Evolutionary conservation across 768 basidiomycete genomes (phyloP).

Genomic region (Lepiota venenata): DNA sequence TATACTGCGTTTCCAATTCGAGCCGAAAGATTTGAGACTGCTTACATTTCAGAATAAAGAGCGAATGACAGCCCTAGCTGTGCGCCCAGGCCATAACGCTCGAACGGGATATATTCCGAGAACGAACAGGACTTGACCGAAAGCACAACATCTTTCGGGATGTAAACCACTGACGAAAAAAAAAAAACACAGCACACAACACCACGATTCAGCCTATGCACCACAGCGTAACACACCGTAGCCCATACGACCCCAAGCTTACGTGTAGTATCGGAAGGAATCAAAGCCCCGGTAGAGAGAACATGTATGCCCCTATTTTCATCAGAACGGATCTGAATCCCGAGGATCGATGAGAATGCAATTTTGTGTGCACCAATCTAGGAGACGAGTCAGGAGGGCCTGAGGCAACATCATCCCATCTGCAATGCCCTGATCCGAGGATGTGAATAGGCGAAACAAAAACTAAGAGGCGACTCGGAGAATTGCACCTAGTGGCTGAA

Average conservation of each 20-base stretch:
- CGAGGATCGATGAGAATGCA: slow-evolving; percentile 43
- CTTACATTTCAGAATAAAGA: slow-evolving; percentile 61
- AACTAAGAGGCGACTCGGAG: no score
- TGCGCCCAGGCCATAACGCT: slow-evolving; percentile 54
- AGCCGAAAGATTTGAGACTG: slow-evolving; percentile 5
- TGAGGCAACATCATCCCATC: slow-evolving; percentile 1
- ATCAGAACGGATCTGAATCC: slow-evolving; percentile 32
- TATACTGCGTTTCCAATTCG: slow-evolving; percentile 3
- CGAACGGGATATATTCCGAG: slow-evolving; percentile 36
- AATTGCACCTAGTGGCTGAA: no score
- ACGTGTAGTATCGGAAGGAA: slow-evolving; percentile 35
- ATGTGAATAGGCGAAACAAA: no score
- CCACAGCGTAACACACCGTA: background rate
- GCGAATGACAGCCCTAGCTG: slow-evolving; percentile 61
- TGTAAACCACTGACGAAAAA: slow-evolving; percentile 71
- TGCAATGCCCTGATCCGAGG: no score
- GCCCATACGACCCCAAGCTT: slow-evolving; percentile 1
- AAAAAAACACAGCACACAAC: slow-evolving; percentile 8
- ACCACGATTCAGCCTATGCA: background rate
- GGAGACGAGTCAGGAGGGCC: slow-evolving; percentile 16
- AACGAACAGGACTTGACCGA: slow-evolving; percentile 57
- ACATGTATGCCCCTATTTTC: slow-evolving; percentile 30
- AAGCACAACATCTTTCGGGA: slow-evolving; percentile 60
- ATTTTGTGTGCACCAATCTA: slow-evolving; percentile 49
- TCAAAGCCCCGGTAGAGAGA: slow-evolving; percentile 27